phyloP scores from a whole-genome alignment of 176 grass and related monocot genomes.

The Carex pumila region DNA sequence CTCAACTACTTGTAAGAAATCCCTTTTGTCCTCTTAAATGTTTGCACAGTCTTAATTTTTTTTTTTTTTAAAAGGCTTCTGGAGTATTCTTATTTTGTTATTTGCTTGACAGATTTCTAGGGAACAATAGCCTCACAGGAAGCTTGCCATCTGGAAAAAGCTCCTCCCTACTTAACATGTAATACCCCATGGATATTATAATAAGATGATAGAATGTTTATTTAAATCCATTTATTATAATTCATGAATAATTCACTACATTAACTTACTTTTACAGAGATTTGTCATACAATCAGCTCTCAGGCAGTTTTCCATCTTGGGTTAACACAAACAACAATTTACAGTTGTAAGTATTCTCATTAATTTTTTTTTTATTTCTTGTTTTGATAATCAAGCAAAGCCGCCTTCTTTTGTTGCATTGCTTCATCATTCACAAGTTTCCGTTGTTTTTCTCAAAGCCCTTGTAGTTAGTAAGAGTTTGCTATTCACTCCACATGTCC shows the following conservation, averaged over 20 bases:
- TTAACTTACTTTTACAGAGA: constrained; percentile 30
- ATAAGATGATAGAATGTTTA: constrained; percentile 15
- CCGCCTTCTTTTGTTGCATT: not conserved
- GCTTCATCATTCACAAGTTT: not conserved
- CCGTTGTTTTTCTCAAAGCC: not conserved
- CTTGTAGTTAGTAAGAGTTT: not conserved
- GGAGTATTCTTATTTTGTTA: not conserved
- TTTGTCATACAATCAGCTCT: constrained; percentile 85
- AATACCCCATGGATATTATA: constrained; percentile 7
- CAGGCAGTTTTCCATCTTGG: constrained; percentile 85
- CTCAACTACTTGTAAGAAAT: constrained; percentile 49
- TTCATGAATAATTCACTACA: not conserved
- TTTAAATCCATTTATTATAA: no score
- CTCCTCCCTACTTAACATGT: constrained; percentile 43
- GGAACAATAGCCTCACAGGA: constrained; percentile 79
- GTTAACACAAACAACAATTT: constrained; percentile 37
- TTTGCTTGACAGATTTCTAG: constrained; percentile 58
- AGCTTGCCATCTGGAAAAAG: constrained; percentile 54
- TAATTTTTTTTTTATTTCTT: not conserved
- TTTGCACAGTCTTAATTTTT: not conserved
- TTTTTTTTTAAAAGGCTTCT: not conserved
- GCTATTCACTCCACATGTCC: not conserved
- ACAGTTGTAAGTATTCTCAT: constrained; percentile 45
- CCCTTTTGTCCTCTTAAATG: not conserved
- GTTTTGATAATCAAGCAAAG: not conserved